Conservation (phyloP, 129 eudicot genomes). For the Flaveria trinervia region DNA sequence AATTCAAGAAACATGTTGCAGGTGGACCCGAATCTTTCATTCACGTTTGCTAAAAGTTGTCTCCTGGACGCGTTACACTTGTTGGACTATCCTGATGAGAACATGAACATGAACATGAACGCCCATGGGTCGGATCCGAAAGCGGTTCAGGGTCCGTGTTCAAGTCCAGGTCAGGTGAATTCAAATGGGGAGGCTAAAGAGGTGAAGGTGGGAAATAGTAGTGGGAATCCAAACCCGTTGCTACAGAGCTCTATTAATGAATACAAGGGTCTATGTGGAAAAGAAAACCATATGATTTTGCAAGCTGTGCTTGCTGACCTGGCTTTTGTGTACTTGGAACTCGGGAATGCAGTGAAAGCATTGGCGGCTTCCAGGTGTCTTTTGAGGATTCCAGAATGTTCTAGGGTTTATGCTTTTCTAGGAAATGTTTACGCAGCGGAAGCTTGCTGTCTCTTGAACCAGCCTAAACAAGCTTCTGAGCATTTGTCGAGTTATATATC, state of each 20-base stretch:
- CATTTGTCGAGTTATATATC: slow-evolving; percentile 61
- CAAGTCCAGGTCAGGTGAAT: slow-evolving; percentile 40
- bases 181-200: slow-evolving; percentile 81
- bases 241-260: slow-evolving; percentile 50
- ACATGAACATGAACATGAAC: slow-evolving; percentile 21
- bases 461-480: slow-evolving; percentile 85
- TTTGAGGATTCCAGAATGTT: slow-evolving; percentile 63
- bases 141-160: slow-evolving; percentile 27
- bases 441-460: slow-evolving; percentile 76
- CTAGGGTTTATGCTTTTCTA: slow-evolving; percentile 55
- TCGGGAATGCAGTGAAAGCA: slow-evolving; percentile 70
- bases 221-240: slow-evolving; percentile 40
- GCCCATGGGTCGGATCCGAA: slow-evolving; percentile 35
- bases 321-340: slow-evolving; percentile 77
- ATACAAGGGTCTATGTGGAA: slow-evolving; percentile 52
- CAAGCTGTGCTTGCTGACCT: slow-evolving; percentile 75
- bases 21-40: slow-evolving; percentile 51
- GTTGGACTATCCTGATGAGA: slow-evolving; percentile 45
- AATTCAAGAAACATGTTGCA: slow-evolving; percentile 40
- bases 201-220: slow-evolving; percentile 54
- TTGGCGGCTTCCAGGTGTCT: slow-evolving; percentile 68
- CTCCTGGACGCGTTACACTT: slow-evolving; percentile 68
- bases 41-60: slow-evolving; percentile 68
- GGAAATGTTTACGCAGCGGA: slow-evolving; percentile 87
- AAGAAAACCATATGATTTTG: slow-evolving; percentile 62